A percentile compares a stretch with the other conserved stretches of the same genome.
phyloP scores from a whole-genome alignment of 176 grass and related monocot genomes.

The Cenchrus americanus region DNA sequence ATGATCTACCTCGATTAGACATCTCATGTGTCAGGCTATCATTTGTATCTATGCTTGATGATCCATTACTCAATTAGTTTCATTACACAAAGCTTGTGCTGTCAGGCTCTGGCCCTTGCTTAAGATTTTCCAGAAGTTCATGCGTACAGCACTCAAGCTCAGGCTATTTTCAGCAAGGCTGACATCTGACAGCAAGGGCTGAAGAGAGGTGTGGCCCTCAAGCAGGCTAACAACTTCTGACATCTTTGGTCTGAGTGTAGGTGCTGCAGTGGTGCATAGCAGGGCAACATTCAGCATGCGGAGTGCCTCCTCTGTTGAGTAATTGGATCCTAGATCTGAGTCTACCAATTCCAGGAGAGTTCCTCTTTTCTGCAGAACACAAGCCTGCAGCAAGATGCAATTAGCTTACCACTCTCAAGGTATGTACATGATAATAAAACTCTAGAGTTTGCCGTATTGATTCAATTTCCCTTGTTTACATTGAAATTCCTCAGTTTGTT shows the following conservation, averaged over 20 bases:
- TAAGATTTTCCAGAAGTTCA: conserved; percentile 75
- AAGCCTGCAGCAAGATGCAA: conserved; percentile 56
- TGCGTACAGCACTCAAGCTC: conserved; percentile 44
- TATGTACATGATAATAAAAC: conserved; percentile 32
- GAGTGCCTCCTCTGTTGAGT: conserved; percentile 75
- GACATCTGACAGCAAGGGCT: conserved; percentile 63
- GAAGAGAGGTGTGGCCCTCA: conserved; percentile 60
- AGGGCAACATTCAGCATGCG: conserved; percentile 79
- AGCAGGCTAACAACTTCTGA: conserved; percentile 85
- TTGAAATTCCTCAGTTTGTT: conserved; percentile 25
- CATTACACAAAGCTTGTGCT: conserved; percentile 40
- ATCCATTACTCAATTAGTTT: conserved; percentile 32
- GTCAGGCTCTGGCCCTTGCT: conserved; percentile 52
- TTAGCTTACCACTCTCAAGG: conserved; percentile 36
- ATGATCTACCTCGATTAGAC: neutral
- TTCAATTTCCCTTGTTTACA: neutral
- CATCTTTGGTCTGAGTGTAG: conserved; percentile 91
- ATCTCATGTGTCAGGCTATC: conserved; percentile 28
- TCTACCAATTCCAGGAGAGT: conserved; percentile 83
- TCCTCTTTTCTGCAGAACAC: conserved; percentile 77
- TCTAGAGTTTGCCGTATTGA: conserved; percentile 14
- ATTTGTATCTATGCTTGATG: conserved; percentile 38
- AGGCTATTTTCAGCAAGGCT: conserved; percentile 48
- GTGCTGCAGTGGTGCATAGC: conserved; percentile 82
- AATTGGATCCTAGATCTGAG: conserved; percentile 67